These are phyloP conservation scores for Entelexis sorbosivorans DNA, from an alignment of 1,139 yeast genomes.

Conservation along the genomic window DNA sequence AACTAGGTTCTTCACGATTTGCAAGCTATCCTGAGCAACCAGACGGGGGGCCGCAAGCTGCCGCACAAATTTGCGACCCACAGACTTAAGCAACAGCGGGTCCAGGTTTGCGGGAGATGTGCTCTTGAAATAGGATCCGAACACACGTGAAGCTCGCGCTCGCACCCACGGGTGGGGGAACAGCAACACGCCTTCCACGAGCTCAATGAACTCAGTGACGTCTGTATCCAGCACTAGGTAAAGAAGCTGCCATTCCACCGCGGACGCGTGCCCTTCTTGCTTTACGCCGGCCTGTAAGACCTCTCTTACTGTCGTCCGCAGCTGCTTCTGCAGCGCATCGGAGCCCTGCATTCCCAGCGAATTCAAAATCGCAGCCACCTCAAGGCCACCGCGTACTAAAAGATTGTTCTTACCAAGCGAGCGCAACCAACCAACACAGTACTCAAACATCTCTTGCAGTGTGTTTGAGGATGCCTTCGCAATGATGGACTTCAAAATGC, in stretches of 20 bases:
- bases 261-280: not conserved
- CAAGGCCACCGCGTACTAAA: constrained; percentile 66
- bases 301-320: constrained; percentile 24
- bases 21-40: constrained; percentile 52
- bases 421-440: constrained; percentile 58
- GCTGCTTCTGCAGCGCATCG: constrained; percentile 3
- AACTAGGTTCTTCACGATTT: constrained; percentile 58
- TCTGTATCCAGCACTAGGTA: constrained; percentile 46
- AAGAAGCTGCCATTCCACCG: constrained; percentile 57
- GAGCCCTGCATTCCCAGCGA: not conserved
- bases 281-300: constrained; percentile 22
- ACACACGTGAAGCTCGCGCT: constrained; percentile 51
- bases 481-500: constrained; percentile 49
- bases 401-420: constrained; percentile 36
- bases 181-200: constrained; percentile 46
- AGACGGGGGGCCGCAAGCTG: constrained; percentile 73
- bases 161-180: constrained; percentile 94
- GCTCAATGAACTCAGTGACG: constrained; percentile 25
- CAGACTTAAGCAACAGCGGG: constrained; percentile 18
- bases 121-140: constrained; percentile 27
- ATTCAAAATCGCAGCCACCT: constrained; percentile 50
- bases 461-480: not conserved
- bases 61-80: constrained; percentile 54
- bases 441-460: constrained; percentile 39
- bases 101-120: constrained; percentile 19